Evolutionary conservation across 495 filamentous ascomycete species (phyloP).

Genomic region (Penicillium chermesinum): DNA sequence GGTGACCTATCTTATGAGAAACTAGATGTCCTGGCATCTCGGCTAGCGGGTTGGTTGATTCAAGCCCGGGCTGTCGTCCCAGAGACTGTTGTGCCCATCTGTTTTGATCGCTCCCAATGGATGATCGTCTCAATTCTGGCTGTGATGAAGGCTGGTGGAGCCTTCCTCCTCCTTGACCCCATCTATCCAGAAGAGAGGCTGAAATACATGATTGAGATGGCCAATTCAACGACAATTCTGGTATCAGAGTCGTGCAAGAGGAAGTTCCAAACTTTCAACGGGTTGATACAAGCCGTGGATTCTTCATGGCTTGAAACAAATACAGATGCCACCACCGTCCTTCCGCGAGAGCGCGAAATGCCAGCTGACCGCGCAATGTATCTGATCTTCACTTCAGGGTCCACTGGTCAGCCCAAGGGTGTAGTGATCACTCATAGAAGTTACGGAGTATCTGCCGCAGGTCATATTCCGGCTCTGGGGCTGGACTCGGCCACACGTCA

Average conservation of each 20-base stretch:
- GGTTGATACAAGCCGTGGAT: not conserved
- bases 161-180: slow-evolving; percentile 43
- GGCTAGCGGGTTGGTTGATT: not conserved
- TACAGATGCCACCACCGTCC: not conserved
- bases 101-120: slow-evolving; percentile 42
- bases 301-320: not conserved
- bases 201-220: slow-evolving; percentile 10
- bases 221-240: not conserved
- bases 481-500: slow-evolving; percentile 24
- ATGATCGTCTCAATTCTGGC: slow-evolving; percentile 34
- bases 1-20: not conserved
- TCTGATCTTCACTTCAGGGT: slow-evolving; percentile 50
- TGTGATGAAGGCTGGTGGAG: slow-evolving; percentile 44
- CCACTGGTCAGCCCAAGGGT: slow-evolving; percentile 44
- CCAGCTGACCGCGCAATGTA: slow-evolving; percentile 18
- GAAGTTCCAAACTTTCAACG: not conserved
- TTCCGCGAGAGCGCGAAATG: not conserved
- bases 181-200: slow-evolving; percentile 39
- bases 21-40: not conserved
- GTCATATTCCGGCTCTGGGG: slow-evolving; percentile 19
- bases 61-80: slow-evolving; percentile 11
- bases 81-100: slow-evolving; percentile 37
- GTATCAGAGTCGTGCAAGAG: not conserved
- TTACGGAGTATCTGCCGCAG: not conserved
- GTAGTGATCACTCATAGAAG: slow-evolving; percentile 13